Percentiles rank a stretch among this genome's conserved stretches.
Conservation (phyloP, 1,284 basidiomycete genomes). For the Trametes sp. region DNA sequence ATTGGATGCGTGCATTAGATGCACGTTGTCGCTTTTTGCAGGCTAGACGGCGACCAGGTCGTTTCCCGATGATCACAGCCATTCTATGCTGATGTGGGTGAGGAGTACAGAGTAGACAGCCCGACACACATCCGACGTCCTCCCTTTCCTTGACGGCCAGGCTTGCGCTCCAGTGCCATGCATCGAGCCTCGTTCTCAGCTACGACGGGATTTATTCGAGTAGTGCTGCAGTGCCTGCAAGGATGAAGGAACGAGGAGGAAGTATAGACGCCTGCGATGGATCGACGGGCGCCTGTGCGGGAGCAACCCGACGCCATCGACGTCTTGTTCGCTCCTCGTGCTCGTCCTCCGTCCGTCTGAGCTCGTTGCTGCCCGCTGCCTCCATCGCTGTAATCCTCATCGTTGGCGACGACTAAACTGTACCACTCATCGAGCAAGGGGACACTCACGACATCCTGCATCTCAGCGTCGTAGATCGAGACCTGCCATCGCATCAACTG, state of each 20-base stretch:
- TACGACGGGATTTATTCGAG: not conserved
- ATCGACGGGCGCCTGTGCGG: slow-evolving; percentile 9
- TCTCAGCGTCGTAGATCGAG: slow-evolving; percentile 11
- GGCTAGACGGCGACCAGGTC: not conserved
- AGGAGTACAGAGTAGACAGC: not conserved
- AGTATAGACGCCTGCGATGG: not conserved
- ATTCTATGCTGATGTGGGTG: not conserved
- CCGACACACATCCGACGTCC: not conserved
- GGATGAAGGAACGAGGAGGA: not conserved
- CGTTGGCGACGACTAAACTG: not conserved
- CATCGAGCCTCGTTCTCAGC: too few relatives aligned
- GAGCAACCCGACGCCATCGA: slow-evolving; percentile 18
- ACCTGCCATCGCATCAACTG: slow-evolving; percentile 13
- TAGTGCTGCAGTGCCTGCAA: not conserved
- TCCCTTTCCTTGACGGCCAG: not conserved
- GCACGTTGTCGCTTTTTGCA: not conserved
- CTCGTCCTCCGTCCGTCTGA: not conserved
- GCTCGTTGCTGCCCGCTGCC: not conserved
- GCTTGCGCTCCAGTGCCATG: not conserved
- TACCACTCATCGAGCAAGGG: not conserved
- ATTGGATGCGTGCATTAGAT: not conserved
- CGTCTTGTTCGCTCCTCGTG: not conserved
- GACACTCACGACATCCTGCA: not conserved
- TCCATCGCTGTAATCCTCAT: not conserved
- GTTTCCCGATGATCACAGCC: not conserved